Evolutionary conservation across 345 rosid species (phyloP).

Genomic region (Salix koriyanagi): DNA sequence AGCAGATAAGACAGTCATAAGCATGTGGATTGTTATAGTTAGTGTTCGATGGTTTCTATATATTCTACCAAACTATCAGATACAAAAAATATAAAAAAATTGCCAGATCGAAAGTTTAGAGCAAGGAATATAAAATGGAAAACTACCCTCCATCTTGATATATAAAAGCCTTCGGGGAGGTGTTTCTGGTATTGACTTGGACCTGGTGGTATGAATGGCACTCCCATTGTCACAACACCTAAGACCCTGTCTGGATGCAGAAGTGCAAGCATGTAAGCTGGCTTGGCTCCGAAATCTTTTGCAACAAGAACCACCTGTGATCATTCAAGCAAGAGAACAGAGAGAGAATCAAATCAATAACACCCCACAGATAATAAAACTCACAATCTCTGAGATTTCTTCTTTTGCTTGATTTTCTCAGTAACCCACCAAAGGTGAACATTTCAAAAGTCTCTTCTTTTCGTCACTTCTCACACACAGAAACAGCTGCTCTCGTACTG

Average conservation of each 20-base stretch:
- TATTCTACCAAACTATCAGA: not conserved
- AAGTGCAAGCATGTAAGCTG: constrained; percentile 42
- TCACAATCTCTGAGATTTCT: not conserved
- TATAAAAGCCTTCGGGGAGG: constrained; percentile 61
- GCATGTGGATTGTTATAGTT: no score
- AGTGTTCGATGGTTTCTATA: not conserved
- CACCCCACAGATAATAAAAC: not conserved
- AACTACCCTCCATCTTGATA: constrained; percentile 46
- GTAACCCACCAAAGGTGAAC: not conserved
- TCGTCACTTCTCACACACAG: not conserved
- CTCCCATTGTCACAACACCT: constrained; percentile 49
- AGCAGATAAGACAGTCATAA: not conserved
- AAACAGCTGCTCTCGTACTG: no score
- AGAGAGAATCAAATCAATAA: not conserved
- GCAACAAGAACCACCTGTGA: constrained; percentile 47
- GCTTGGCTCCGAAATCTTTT: constrained; percentile 45
- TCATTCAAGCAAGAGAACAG: not conserved
- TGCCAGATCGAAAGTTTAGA: not conserved
- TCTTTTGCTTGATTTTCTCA: not conserved
- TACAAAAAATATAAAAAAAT: no score
- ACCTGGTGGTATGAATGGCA: constrained; percentile 31
- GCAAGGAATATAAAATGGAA: not conserved
- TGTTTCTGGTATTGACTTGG: not conserved
- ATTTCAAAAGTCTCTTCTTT: not conserved
- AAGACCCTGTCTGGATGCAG: constrained; percentile 42